Base-by-base conservation (phyloP, 1,139 yeast species). In the Geotrichum bryndzae region DNA sequence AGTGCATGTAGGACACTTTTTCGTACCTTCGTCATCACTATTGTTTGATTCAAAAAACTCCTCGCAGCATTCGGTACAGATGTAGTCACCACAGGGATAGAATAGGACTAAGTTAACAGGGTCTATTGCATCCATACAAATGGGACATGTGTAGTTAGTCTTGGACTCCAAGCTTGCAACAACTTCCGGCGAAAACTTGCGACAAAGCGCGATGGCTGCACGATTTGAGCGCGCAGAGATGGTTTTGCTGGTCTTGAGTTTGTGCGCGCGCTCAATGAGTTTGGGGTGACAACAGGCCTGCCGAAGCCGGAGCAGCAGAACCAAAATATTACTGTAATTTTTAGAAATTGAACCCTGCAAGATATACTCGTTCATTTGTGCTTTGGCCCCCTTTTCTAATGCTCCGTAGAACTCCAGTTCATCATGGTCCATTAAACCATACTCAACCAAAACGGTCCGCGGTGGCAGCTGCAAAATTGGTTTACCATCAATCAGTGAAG, bases 271-370 rank as follows among this genome's bases (percentile, higher is more conserved):
- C 65, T 84, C 83, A 51, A 90, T 94, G 62, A 94, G 77, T 68
- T 83, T 86, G 54, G 86, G 84, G 73, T 94, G 99, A 69, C 92
- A 86, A 71, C 97, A 90, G 1, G 97, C 95, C 74, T 94, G 98
- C 64, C 99, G 81, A 68, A 94, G 78, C 59, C 98, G 80, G 57
- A 94, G 76, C 64, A 94, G 79, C 68, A 92, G 76, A 0, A 91
- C 86, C 68, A 94, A 81, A 62, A 90, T 85, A 63, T 82, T 82
- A 5, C 87, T 81, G 69, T 83, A 85, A 58, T 79, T 76, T 52
- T 67, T 68, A 1, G 68, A 70, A 5, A 70, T 66, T 1, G 69
- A 65, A 13, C 74, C 71, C 1, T 74, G 68, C n/a, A 72, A 68
- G 70, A 87, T 73, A 66, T 85, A 76, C 64, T 75, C 79, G 65